Evolutionary conservation across 2,329 filamentous ascomycete species (phyloP).

Genomic region (Aspergillus costaricaensis): DNA sequence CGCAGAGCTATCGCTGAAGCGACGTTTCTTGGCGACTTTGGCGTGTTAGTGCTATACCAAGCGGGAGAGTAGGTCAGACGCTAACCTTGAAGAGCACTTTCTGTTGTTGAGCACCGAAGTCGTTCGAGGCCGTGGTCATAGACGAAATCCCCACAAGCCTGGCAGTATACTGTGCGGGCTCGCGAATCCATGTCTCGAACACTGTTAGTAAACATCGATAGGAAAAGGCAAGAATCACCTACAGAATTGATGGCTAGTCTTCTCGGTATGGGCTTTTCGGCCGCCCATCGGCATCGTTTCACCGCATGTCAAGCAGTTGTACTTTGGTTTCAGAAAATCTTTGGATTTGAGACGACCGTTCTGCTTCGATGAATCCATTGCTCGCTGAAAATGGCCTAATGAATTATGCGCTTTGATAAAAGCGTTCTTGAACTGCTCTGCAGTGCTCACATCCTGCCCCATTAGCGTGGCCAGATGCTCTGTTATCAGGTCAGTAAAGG

Average conservation of each 20-base stretch:
- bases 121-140: constrained; percentile 45
- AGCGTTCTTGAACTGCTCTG: constrained; percentile 38
- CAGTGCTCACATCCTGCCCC: constrained; percentile 33
- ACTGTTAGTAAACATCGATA: constrained; percentile 10
- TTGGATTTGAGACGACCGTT: constrained; percentile 25
- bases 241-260: constrained; percentile 46
- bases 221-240: constrained; percentile 17
- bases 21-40: constrained; percentile 37
- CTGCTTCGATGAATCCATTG: constrained; percentile 24
- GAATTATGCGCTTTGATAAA: constrained; percentile 36
- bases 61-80: neutral
- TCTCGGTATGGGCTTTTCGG: constrained; percentile 38
- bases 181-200: constrained; percentile 44
- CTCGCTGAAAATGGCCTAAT: constrained; percentile 31
- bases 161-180: constrained; percentile 42
- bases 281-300: constrained; percentile 34
- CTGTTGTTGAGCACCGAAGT: constrained; percentile 29
- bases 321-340: constrained; percentile 40
- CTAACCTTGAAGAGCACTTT: constrained; percentile 25
- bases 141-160: constrained; percentile 44
- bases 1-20: constrained; percentile 51
- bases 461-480: constrained; percentile 43
- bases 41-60: neutral
- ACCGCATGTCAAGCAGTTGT: constrained; percentile 42
- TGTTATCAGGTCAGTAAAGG: constrained; percentile 26